phyloP scores from a whole-genome alignment of 257 asterid genomes.

The Parsonsia alboflavescens region DNA sequence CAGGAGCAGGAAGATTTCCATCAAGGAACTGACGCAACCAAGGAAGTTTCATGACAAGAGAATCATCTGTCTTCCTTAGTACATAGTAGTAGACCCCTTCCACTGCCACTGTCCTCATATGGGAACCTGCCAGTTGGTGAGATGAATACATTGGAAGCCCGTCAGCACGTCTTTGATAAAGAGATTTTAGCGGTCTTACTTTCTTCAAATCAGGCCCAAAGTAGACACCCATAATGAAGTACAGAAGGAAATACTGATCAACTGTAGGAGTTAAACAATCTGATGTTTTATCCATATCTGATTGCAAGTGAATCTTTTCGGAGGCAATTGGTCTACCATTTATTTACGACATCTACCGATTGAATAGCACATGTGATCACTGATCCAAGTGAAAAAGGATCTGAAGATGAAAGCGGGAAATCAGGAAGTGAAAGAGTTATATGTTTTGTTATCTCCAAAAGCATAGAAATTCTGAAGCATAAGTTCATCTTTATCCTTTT shows the following conservation, averaged over 20 bases:
- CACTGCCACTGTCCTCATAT: constrained; percentile 29
- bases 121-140: constrained; percentile 41
- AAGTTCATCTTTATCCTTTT: background rate
- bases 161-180: constrained; percentile 45
- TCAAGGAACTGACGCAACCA: constrained; percentile 40
- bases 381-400: background rate
- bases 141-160: constrained; percentile 32
- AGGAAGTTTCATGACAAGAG: constrained; percentile 39
- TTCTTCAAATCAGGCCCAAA: constrained; percentile 58
- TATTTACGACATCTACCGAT: background rate
- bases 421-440: background rate
- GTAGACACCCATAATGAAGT: constrained; percentile 51
- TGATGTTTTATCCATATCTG: constrained; percentile 35
- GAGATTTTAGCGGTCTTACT: constrained; percentile 35
- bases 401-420: background rate
- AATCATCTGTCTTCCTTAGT: constrained; percentile 42
- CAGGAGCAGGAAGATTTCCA: constrained; percentile 35
- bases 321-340: background rate
- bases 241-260: constrained; percentile 58
- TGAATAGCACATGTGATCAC: background rate
- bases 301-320: background rate
- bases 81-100: constrained; percentile 57
- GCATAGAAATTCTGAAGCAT: background rate
- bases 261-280: constrained; percentile 32
- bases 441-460: background rate